Evolutionary conservation across 495 filamentous ascomycete genomes (phyloP).

Genomic region (Hypoxylon cercidicola): DNA sequence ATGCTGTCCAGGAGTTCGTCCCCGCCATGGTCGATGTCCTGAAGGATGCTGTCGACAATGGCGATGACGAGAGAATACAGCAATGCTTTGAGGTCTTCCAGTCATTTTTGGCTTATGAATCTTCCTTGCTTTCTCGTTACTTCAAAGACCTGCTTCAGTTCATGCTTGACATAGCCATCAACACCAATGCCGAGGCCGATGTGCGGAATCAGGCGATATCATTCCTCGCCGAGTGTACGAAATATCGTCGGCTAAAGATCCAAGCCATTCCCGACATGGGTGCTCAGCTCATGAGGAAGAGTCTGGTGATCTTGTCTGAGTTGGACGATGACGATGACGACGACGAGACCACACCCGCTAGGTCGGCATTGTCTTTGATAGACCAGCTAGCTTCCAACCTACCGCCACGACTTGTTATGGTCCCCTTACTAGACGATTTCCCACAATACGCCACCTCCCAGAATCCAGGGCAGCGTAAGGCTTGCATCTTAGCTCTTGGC

Average conservation of each 20-base stretch:
- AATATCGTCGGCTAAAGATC: slow-evolving; percentile 94
- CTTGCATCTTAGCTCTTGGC: slow-evolving; percentile 89
- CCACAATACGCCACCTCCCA: slow-evolving; percentile 77
- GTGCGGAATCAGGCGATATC: slow-evolving; percentile 87
- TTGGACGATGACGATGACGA: slow-evolving; percentile 83
- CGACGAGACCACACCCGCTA: slow-evolving; percentile 82
- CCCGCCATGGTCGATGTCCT: slow-evolving; percentile 91
- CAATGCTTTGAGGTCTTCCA: slow-evolving; percentile 98
- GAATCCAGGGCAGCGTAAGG: slow-evolving; percentile 82
- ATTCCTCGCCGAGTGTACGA: slow-evolving; percentile 91
- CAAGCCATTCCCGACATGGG: slow-evolving; percentile 81
- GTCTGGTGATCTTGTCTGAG: slow-evolving; percentile 88
- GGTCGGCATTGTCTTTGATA: slow-evolving; percentile 86
- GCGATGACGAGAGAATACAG: slow-evolving; percentile 85
- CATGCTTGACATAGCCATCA: slow-evolving; percentile 87
- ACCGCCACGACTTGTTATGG: slow-evolving; percentile 93
- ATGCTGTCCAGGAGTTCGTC: slow-evolving; percentile 77
- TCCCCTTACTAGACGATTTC: slow-evolving; percentile 86
- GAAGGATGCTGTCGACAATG: slow-evolving; percentile 78
- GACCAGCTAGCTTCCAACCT: slow-evolving; percentile 88
- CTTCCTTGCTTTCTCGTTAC: slow-evolving; percentile 81
- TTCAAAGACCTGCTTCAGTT: slow-evolving; percentile 92
- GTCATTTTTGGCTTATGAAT: slow-evolving; percentile 89
- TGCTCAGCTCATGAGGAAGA: slow-evolving; percentile 84
- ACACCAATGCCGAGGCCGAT: slow-evolving; percentile 81